Base-by-base conservation (phyloP, 148 eudicot genomes). In the Amaranthus cruentus region DNA sequence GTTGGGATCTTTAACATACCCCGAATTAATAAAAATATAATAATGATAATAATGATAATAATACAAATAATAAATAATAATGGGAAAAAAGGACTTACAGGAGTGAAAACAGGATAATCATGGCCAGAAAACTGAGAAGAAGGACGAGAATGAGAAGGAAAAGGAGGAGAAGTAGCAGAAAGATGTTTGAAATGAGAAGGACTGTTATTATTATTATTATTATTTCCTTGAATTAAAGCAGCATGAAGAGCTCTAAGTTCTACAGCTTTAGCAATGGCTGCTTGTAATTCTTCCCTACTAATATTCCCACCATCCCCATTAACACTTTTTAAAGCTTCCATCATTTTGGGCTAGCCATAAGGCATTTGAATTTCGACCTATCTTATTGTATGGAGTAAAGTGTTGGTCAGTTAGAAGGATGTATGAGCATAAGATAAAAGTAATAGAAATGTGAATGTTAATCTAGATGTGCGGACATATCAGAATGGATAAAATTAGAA, bases 51-150 rank as follows among this genome's bases (percentile, higher is more conserved):
- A 48, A 10, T 60, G 7, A 4, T 55, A 13, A n/a, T 15, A 62
- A 59, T 48, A 21, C 18, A 57, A 55, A 13, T 2, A 62, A 52
- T 18, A 0, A 11, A 46, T 64, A 6, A 60, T 58, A 18, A 50
- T 7, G 10, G n/a, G 47, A 7, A 43, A 12, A 67, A 18, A 65
- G 12, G 44, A 83, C 97, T 87, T 79, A 93, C 98, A 61, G 98
- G 98, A 50, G 98, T 91, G 55, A 93, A 93, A 81, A 93, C 87
- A 63, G 98, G 98, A 80, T 93, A 93, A 86, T 93, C 98, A 54
- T 88, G 92, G 18, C 95, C 86, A 62, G 98, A 88, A 52, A 77
- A 75, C 3, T 80, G 90, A 67, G 85, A 62, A 75, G 81, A 66
- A 79, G 78, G 88, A 50, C 72, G 80, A 11, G 83, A 58, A 67